Percentiles rank a stretch among this genome's conserved stretches.
These are phyloP conservation scores for Aspergillus ostianus DNA, from an alignment of 495 filamentous ascomycete species.

Conservation along the genomic window DNA sequence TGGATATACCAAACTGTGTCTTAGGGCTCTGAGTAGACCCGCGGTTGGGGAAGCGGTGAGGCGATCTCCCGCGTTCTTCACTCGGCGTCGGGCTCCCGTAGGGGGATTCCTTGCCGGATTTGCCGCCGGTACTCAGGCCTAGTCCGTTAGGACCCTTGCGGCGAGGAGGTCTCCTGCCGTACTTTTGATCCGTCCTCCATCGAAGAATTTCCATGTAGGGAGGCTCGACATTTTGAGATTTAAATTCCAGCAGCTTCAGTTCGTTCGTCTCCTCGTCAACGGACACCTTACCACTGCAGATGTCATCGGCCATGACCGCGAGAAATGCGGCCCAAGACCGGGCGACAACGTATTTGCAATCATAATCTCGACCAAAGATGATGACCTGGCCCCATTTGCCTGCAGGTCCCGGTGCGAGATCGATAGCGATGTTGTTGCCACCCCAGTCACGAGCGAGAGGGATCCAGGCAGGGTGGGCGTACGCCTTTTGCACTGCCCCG, in stretches of 20 bases:
- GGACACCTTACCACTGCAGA: constrained; percentile 79
- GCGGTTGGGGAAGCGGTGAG: constrained; percentile 50
- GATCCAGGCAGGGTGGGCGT: constrained; percentile 94
- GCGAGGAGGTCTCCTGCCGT: constrained; percentile 61
- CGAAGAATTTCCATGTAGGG: constrained; percentile 90
- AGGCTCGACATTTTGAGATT: constrained; percentile 83
- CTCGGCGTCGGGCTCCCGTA: constrained; percentile 52
- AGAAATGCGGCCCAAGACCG: constrained; percentile 90
- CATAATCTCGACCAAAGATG: constrained; percentile 94
- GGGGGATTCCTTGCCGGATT: constrained; percentile 45
- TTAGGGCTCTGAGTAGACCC: constrained; percentile 48
- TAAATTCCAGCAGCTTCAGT: constrained; percentile 89
- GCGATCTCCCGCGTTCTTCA: constrained; percentile 55
- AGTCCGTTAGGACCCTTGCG: constrained; percentile 45
- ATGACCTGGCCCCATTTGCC: constrained; percentile 97
- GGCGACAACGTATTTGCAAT: constrained; percentile 95
- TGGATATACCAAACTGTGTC: constrained; percentile 49
- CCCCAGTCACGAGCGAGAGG: constrained; percentile 97
- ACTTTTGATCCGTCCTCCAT: constrained; percentile 93
- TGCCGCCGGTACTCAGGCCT: constrained; percentile 39
- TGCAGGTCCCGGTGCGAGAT: constrained; percentile 86
- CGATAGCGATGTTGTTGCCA: constrained; percentile 92
- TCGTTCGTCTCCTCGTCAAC: constrained; percentile 91
- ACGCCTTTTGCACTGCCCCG: constrained; percentile 83
- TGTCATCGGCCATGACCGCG: constrained; percentile 83